Evolutionary conservation across 2,329 filamentous ascomycete species (phyloP), one percentile per base, ranked within the genome.

Genomic region (Xylariales sp.): DNA sequence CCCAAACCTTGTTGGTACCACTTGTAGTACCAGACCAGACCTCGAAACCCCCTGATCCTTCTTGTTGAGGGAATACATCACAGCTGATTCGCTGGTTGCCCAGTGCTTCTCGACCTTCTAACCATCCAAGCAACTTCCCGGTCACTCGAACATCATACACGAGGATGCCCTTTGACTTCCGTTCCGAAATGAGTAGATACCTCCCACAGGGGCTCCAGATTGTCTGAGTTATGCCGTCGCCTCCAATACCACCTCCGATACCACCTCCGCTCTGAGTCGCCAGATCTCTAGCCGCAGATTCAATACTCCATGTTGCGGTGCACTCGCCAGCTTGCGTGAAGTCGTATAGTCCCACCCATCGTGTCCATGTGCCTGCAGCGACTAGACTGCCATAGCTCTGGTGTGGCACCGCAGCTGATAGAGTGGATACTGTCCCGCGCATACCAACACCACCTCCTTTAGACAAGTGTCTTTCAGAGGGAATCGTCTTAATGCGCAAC

Each of bases 361-460:
- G 67, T 1, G 76, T 82, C 74, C 79, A 79, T 0, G 79, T 83
- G 7, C 79, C 80, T 1, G 80, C 80, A 0, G 78, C 79, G 24
- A 82, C 47, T 20, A 82, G 56, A 21, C 56, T 54, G n/a, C 51
- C 58, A 21, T 59, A 56, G 5, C 43, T 48, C n/a, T 54, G 54
- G 27, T 61, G 58, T 0, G 57, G 46, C 0, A 64, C 65, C 40
- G 74, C 74, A 3, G 68, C 58, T n/a, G 70, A 64, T 0, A 84
- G 62, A 1, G 78, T 67, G 1, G 79, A 76, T 0, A 83, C 70
- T 18, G 70, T 74, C 4, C 80, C 80, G 43, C 78, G 77, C 73
- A 84, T 82, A 32, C 80, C 80, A 6, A 83, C 71, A 27, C 78
- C 77, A 43, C 73, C 71, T 22, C 78, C 77, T 57, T 81, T 82